Evolutionary conservation across 805 yeast species (phyloP), one percentile per base, ranked within the genome.

Genomic region (Metschnikowia cubensis): DNA sequence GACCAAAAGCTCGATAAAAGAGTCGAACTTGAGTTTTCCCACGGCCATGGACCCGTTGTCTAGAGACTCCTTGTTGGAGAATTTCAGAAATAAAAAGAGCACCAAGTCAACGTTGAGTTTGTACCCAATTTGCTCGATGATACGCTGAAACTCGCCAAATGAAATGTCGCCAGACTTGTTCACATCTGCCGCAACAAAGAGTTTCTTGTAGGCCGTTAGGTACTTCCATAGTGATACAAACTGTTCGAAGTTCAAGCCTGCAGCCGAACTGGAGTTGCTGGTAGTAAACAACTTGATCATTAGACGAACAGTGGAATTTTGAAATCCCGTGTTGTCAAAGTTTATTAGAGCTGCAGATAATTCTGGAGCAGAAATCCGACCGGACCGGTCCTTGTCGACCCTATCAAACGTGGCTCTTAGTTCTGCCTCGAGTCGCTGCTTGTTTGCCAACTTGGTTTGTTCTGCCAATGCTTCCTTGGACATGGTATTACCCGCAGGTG

Each of bases 1-100:
- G 15, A 88, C 86, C 56, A 89, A 75, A 48, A 87, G 77, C 63
- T 89, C 96, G 22, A 89, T 89, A 67, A 89, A 89, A 64, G 82
- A 77, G 64, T 89, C 96, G 65, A 89, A 89, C 51, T 86, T 82
- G 66, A 89, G 63, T 50, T 68, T 71, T 1, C 77, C 77, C 32
- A 72, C 68, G 0, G 65, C 52, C 7, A 62, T 49, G 15, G 56
- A 46, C 15, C 55, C 58, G 45, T 64, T 65, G 6, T 59, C 58
- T 36, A 59, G 57, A 14, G 48, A 21, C 21, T 70, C 76, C 36
- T 66, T 66, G 54, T 64, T 61, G 39, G 83, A 74, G 60, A 82
- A 84, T 50, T 75, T 76, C 55, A 74, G 79, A 60, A 83, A 85
- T 50, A 85, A 67, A 59, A 77, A 81, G 42, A 79, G 71, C 22